Evolutionary conservation across 495 filamentous ascomycete genomes (phyloP), one percentile per base, ranked within the genome.

Genomic region (Aspergillus nidulans): DNA sequence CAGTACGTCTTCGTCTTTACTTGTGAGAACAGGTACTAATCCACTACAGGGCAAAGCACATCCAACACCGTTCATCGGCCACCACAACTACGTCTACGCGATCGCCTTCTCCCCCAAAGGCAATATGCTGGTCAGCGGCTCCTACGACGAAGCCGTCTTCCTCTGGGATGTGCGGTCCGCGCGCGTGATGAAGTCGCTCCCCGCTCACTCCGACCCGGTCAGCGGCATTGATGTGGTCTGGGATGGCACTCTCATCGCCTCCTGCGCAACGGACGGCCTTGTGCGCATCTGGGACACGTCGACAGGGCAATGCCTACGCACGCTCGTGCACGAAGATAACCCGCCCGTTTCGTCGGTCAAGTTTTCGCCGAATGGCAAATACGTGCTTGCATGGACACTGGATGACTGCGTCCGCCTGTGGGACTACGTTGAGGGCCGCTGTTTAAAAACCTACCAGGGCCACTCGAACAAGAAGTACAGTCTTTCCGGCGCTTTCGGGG

Each of bases 361-460:
- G 59, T 98, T 97, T 72, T 87, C 86, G 36, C 94, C 95, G 3
- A 98, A 98, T 63, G 91, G 94, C 20, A 89, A 88, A 45, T 96
- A 87, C 69, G 85, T 97, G 20, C 78, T 97, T 4, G 94, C 94
- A 13, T 96, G 89, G 73, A 94, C 88, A 54, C 80, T 97, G 68
- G 94, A 98, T 70, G 87, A 82, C 45, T 92, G 88, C 60, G 80
- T 98, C 9, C 84, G 94, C 13, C 75, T 98, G 49, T 98, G 94
- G 94, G 87, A 95, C 69, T 98, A 97, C 61, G 86, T 94, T 3
- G 83, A 89, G 23, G 91, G 92, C 3, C 77, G 84, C 39, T 90
- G 90, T 61, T 85, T 96, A 56, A 98, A 97, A 78, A 98, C 94
- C 20, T 98, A 97, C 77, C 90, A 96, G 70, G 94, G 95, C 7